Evolutionary conservation across 306 rosid species (phyloP).

Genomic region (Prunus padus): DNA sequence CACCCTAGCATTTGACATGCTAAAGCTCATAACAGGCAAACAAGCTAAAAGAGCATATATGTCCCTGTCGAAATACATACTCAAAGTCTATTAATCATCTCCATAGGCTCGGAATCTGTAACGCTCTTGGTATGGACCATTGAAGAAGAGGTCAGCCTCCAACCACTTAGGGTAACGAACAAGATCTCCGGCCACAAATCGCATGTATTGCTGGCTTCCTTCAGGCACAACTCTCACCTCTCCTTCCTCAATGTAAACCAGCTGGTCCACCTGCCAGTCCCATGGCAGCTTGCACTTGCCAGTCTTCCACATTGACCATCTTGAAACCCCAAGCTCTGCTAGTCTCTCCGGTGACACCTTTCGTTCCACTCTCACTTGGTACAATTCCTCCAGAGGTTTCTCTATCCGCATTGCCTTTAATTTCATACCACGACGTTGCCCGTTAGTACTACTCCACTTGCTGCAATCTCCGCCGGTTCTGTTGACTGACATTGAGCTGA

Average conservation of each 20-base stretch:
- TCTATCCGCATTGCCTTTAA: constrained; percentile 56
- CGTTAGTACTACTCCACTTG: constrained; percentile 17
- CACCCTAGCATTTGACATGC: background rate
- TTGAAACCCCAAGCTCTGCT: constrained; percentile 66
- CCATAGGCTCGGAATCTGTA: constrained; percentile 81
- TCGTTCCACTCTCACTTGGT: constrained; percentile 73
- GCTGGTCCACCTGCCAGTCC: constrained; percentile 95
- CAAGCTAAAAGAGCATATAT: background rate
- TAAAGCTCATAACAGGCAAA: background rate
- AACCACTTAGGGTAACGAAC: constrained; percentile 85
- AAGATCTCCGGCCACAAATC: constrained; percentile 78
- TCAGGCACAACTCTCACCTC: constrained; percentile 88
- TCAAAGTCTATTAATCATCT: constrained; percentile 39
- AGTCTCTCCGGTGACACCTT: constrained; percentile 55
- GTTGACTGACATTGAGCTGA: constrained; percentile 39
- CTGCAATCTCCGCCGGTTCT: constrained; percentile 24
- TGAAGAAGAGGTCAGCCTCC: constrained; percentile 89
- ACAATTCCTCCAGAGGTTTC: constrained; percentile 78
- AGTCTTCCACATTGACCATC: constrained; percentile 91
- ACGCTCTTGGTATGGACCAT: constrained; percentile 82
- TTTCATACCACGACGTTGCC: constrained; percentile 23
- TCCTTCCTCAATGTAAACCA: constrained; percentile 91
- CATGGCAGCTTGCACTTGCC: constrained; percentile 73
- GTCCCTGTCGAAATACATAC: background rate
- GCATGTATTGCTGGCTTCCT: constrained; percentile 79